phyloP scores from a whole-genome alignment of 140 eudicot species.

The Erigeron philadelphicus region DNA sequence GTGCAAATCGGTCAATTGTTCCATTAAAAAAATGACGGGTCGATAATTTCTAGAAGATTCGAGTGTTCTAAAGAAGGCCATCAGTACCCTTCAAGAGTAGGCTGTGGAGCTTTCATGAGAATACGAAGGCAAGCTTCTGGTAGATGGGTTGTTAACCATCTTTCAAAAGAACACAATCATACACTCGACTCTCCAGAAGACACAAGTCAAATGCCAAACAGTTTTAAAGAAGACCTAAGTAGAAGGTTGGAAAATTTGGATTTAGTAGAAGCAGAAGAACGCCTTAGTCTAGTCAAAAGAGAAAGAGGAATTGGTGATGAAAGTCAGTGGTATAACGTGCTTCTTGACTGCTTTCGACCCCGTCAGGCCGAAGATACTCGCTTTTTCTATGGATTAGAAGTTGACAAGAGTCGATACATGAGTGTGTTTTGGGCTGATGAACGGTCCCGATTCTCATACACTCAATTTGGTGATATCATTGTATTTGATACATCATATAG shows the following conservation, averaged over 20 bases:
- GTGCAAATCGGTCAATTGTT: constrained; percentile 42
- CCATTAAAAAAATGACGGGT: constrained; percentile 42
- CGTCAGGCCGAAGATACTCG: constrained; percentile 45
- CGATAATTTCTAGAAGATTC: constrained; percentile 40
- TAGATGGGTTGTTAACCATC: constrained; percentile 42
- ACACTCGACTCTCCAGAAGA: constrained; percentile 40
- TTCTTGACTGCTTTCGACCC: constrained; percentile 38
- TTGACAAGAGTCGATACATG: constrained; percentile 35
- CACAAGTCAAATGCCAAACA: constrained; percentile 19
- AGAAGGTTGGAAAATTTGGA: constrained; percentile 38
- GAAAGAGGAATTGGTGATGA: constrained; percentile 35
- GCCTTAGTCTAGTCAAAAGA: constrained; percentile 36
- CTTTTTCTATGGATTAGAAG: constrained; percentile 37
- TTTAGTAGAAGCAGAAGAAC: constrained; percentile 43
- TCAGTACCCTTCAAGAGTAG: constrained; percentile 45
- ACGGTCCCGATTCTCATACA: constrained; percentile 39
- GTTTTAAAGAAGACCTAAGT: constrained; percentile 32
- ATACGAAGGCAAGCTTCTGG: constrained; percentile 41
- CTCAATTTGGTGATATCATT: constrained; percentile 43
- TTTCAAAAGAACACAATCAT: constrained; percentile 43
- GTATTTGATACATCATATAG: constrained; percentile 37
- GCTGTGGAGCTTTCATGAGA: constrained; percentile 47
- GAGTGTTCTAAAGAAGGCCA: constrained; percentile 48
- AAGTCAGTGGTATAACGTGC: constrained; percentile 29
- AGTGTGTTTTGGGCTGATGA: constrained; percentile 45